phyloP scores from a whole-genome alignment of 2,329 filamentous ascomycete species.

The Stachybotrys echinatus region DNA sequence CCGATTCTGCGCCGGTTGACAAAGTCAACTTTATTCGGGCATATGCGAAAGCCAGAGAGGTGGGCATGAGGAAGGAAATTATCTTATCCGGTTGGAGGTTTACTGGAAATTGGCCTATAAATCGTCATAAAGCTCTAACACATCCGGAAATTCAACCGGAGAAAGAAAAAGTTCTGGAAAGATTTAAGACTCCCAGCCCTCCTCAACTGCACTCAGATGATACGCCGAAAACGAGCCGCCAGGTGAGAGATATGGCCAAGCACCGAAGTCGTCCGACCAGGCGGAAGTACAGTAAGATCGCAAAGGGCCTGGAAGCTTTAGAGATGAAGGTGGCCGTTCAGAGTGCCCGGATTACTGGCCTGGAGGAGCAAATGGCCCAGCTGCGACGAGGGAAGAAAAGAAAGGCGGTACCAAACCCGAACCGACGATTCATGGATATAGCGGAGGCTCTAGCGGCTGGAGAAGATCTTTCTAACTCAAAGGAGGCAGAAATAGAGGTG shows the following conservation, averaged over 20 bases:
- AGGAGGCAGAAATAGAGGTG: not conserved
- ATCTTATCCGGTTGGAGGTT: constrained; percentile 9
- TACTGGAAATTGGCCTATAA: constrained; percentile 8
- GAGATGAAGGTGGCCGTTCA: not conserved
- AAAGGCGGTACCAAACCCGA: constrained; percentile 8
- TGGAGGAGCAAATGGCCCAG: constrained; percentile 5
- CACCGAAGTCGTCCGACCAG: not conserved
- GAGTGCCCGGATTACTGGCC: constrained; percentile 2
- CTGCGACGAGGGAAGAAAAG: constrained; percentile 7
- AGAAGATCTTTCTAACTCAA: not conserved
- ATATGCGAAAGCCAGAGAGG: constrained; percentile 6
- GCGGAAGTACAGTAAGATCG: not conserved
- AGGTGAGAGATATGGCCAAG: constrained; percentile 1
- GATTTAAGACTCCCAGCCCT: not conserved
- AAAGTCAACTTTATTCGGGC: not conserved
- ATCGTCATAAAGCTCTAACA: not conserved
- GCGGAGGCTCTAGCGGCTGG: constrained; percentile 3
- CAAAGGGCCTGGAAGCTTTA: not conserved
- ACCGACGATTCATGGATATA: constrained; percentile 4
- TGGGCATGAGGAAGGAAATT: constrained; percentile 6
- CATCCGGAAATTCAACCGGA: not conserved
- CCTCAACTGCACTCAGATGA: constrained; percentile 2
- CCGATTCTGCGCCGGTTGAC: constrained; percentile 4
- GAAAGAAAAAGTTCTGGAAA: not conserved
- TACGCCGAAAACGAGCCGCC: constrained; percentile 5